Base-by-base conservation (phyloP, 2,329 filamentous ascomycete species). In the Trichoderma polysporum region DNA sequence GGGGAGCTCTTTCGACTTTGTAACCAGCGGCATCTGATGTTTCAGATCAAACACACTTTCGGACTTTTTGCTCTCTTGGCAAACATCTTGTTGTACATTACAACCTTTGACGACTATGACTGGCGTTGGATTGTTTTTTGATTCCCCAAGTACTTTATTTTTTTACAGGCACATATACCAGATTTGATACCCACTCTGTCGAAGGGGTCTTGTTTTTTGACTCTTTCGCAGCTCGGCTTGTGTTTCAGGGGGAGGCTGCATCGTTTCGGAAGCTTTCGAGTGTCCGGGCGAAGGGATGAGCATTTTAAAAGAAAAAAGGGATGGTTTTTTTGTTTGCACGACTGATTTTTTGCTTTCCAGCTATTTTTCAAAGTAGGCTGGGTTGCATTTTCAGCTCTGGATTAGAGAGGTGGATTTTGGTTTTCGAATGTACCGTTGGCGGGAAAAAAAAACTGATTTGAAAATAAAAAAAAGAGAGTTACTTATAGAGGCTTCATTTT, bases 111-210 rank as follows among this genome's bases (percentile, higher is more conserved):
- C 49, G 45, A 65, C 35, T 50, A 47, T 57, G 67, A 54, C 60
- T 25, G 52, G 50, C 66, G 66, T 67, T 67, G 66, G 66, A 49
- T 56, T 53, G 53, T 39, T 58, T 66, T 10, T 45, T 60, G 37
- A 52, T 66, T 62, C 35, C 41, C 56, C 54, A 47, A 61, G 35
- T 53, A 27, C 52, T 54, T n/a, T 25, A 33, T 29, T 45, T 66
- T 66, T 33, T 56, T 64, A 56, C 61, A 64, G 66, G 68, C 65
- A 70, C 61, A 67, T 70, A 68, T 65, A 69, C 53, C 67, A 69
- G 67, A 71, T 68, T 69, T 70, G 70, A 73, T 72, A 72, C 69
- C 71, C 69, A 67, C 58, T 53, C 54, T 56, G 60, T 52, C 39
- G 27, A 58, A 53, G 37, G 52, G 50, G 50, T 59, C 64, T 59